A percentile compares a stretch with the other conserved stretches of the same genome.
phyloP scores from a whole-genome alignment of 2,329 filamentous ascomycete genomes.

The Diplodia corticola region DNA sequence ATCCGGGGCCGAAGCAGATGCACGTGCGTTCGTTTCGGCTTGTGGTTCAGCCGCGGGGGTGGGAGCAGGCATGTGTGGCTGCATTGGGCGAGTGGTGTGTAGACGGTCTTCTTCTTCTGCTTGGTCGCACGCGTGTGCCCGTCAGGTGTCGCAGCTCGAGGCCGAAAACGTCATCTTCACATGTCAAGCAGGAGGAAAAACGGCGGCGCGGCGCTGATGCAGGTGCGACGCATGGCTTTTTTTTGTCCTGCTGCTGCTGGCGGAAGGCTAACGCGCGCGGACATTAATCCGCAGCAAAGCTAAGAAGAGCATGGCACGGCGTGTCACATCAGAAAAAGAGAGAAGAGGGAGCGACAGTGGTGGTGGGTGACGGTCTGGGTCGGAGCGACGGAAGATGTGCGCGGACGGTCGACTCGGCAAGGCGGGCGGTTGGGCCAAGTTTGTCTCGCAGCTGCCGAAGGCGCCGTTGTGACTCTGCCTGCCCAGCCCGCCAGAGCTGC shows the following conservation, averaged over 20 bases:
- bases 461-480: not conserved
- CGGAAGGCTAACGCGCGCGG: not conserved
- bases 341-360: not conserved
- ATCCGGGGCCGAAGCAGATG: slow-evolving; percentile 20
- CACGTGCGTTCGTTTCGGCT: slow-evolving; percentile 6
- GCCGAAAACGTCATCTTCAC: slow-evolving; percentile 17
- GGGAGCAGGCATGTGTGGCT: not conserved
- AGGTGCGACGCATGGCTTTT: not conserved
- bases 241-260: not conserved
- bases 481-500: not conserved
- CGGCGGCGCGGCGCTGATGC: not conserved
- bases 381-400: slow-evolving; percentile 14
- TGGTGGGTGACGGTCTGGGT: not conserved
- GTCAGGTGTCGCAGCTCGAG: not conserved
- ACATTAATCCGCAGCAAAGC: not conserved
- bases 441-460: not conserved
- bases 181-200: not conserved
- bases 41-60: not conserved
- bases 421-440: not conserved
- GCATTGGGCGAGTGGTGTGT: not conserved
- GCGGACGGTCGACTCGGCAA: slow-evolving; percentile 1
- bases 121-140: not conserved
- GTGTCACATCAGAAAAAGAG: not conserved
- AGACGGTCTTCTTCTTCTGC: not conserved
- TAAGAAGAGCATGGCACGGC: not conserved